Base-by-base conservation (phyloP, 768 basidiomycete genomes). In the Cubamyces lactineus region DNA sequence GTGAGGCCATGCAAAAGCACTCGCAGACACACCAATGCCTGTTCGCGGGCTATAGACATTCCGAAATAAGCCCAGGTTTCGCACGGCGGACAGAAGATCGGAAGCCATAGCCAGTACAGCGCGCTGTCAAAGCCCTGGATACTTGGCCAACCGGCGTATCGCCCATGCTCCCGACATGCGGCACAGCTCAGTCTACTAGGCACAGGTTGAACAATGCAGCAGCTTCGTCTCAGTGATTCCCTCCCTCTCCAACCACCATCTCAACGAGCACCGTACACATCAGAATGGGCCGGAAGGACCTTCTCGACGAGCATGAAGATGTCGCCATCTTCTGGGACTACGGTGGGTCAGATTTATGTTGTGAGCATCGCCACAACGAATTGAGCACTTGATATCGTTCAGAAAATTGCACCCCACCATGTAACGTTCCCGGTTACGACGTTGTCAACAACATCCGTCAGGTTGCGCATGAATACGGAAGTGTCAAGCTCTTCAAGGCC, bases 401-500 rank as follows among this genome's bases (percentile, higher is more conserved):
- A 80, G 80, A 80, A 66, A 77, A 79, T 63, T 76, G 78, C 61
- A 66, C 73, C 0, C 69, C 75, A 17, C 69, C 79, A n/a, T 71
- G 74, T 45, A 75, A 53, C 49, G 66, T 72, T 11, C 74, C 82
- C 7, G 82, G 82, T 9, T 80, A 77, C 63, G 74, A 76, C 26
- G 73, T 83, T n/a, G 79, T 78, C 3, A 75, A 79, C 62, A 78
- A 77, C 53, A 79, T 86, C 12, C 74, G 78, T 39, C 71, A 75
- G 26, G 67, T 83, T n/a, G 79, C 83, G 2, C 78, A 80, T 57
- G 57, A 73, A 3, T 84, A 78, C 65, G 84, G 84, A 47, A 75
- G 73, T 58, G 73, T 84, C 8, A 80, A 75, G 11, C 71, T 78
- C 0, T 85, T 86, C 74, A 84, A 82, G 66, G 84, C 83, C 4